Evolutionary conservation across 2,329 filamentous ascomycete species (phyloP), one percentile per base, ranked within the genome.

Genomic region (Ophiostoma sp.): DNA sequence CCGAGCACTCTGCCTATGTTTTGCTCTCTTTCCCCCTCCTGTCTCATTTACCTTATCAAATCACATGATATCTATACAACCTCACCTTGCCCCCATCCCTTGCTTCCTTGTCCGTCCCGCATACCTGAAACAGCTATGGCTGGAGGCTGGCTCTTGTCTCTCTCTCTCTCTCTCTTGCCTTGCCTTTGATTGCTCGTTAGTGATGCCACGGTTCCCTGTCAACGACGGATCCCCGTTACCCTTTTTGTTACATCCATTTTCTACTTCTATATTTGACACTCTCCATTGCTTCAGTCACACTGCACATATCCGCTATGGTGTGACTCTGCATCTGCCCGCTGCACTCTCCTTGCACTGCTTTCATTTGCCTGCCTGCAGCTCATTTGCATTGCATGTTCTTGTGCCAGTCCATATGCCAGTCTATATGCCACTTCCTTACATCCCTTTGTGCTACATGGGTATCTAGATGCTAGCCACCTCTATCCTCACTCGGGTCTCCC

Each of bases 401-500:
- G 52, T 11, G 14, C 38, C 9, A 27, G 7, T 58, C 7, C 42
- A 44, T 44, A 44, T 8, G 42, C 67, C 65, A 69, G 67, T 64
- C 38, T 42, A 27, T 42, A 47, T 65, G 71, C 65, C 68, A 69
- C 69, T 69, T 63, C 70, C 27, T 66, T 40, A 60, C 55, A 60
- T 5, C 27, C 16, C 12, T 38, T 18, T 5, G 55, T 60, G 38
- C 18, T 40, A 12, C 18, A 60, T 38, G 49, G 18, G n/a, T 4
- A 8, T 6, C 55, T 60, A 60, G 14, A 27, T 36, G 52, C n/a
- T 18, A 7, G 47, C 9, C 47, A 52, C 18, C 47, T 18, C 27
- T 47, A 18, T 55, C 49, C 38, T 58, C n/a, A 44, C 6, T 44
- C 27, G 27, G 27, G 42, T 44, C 27, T 58, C 38, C 27, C 52